Percentiles rank a stretch among this genome's conserved stretches.
Evolutionary conservation across 768 basidiomycete species (phyloP).

Genomic region (Boletus patriciae): DNA sequence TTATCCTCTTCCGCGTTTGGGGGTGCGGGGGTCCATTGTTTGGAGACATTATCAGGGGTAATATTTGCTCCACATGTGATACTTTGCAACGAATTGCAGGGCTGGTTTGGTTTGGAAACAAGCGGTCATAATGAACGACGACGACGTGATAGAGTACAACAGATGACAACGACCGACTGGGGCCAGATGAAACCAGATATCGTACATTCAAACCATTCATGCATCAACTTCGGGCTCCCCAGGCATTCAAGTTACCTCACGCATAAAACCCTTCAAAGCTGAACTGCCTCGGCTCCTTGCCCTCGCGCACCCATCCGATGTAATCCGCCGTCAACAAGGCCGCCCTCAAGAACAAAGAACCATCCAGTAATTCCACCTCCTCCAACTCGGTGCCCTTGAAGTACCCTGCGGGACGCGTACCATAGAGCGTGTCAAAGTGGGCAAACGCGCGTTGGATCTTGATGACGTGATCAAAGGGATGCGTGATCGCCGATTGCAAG

Average conservation of each 20-base stretch:
- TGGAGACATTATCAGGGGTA: not conserved
- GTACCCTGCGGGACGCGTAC: slow-evolving; percentile 27
- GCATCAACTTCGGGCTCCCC: too few relatives aligned
- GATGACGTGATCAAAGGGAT: slow-evolving; percentile 35
- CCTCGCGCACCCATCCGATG: slow-evolving; percentile 44
- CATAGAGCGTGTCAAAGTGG: slow-evolving; percentile 35
- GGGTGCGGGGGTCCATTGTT: not conserved
- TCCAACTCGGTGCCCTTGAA: slow-evolving; percentile 31
- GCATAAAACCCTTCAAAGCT: slow-evolving; percentile 29
- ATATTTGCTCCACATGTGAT: not conserved
- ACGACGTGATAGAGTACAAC: not conserved
- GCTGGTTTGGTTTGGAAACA: not conserved
- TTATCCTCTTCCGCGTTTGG: not conserved
- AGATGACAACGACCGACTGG: not conserved
- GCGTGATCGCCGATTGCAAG: slow-evolving; percentile 38
- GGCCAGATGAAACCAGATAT: not conserved
- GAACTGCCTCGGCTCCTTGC: slow-evolving; percentile 27
- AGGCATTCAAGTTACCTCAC: not conserved
- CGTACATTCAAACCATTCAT: not conserved
- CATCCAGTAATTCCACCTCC: slow-evolving; percentile 35
- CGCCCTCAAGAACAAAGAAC: slow-evolving; percentile 36
- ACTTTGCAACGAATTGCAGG: not conserved
- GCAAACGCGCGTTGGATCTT: slow-evolving; percentile 37
- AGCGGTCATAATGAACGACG: not conserved
- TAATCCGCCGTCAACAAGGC: slow-evolving; percentile 33